Evolutionary conservation across 306 rosid species (phyloP).

Genomic region (Pyrus betulifolia): DNA sequence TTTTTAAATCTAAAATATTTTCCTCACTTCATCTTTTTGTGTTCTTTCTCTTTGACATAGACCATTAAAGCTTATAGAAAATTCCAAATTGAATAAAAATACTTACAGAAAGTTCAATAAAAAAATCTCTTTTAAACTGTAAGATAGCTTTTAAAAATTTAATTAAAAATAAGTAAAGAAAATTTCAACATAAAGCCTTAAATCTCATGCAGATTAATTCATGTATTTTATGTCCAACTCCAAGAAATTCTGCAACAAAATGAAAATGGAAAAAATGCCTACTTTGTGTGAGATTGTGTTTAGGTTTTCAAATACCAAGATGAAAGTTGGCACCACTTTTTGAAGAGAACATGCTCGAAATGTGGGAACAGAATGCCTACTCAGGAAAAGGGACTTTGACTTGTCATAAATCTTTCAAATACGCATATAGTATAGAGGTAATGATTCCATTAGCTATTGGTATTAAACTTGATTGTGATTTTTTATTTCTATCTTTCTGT

Average conservation of each 20-base stretch:
- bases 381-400: conserved; percentile 30
- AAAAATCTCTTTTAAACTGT: no score
- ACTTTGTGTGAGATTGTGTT: background rate
- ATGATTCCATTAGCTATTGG: conserved; percentile 29
- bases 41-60: no score
- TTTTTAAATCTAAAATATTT: no score
- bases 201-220: background rate
- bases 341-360: conserved; percentile 20
- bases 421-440: conserved; percentile 2
- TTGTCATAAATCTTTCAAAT: conserved; percentile 9
- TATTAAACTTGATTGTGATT: conserved; percentile 10
- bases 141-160: no score
- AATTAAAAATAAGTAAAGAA: no score
- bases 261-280: background rate
- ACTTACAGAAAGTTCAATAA: no score
- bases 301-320: conserved; percentile 2
- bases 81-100: no score
- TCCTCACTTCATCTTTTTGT: no score
- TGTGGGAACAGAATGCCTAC: conserved; percentile 22
- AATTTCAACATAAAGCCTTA: background rate
- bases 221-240: background rate
- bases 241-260: background rate
- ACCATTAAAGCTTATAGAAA: no score
- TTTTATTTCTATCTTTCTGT: conserved; percentile 24
- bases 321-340: conserved; percentile 13